Evolutionary conservation across 2,329 filamentous ascomycete genomes (phyloP).

Genomic region (Pyrenophora graminea): DNA sequence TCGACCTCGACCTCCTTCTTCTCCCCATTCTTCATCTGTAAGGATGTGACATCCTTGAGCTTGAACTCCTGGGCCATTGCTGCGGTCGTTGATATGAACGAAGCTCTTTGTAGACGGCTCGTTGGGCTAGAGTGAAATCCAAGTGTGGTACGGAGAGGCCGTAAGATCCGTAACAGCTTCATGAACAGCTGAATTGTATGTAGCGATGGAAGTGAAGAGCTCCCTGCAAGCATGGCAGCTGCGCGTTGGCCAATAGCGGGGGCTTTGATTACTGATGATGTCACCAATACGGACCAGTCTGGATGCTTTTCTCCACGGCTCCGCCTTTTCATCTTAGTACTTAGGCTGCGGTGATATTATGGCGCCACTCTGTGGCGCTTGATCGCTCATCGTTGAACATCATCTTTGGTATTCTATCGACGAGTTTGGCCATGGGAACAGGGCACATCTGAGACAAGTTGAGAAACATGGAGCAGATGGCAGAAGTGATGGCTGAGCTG

Average conservation of each 20-base stretch:
- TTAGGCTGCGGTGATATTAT: too few relatives aligned
- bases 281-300: slow-evolving; percentile 12
- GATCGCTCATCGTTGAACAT: too few relatives aligned
- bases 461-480: too few relatives aligned
- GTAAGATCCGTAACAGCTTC: slow-evolving; percentile 32
- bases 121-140: slow-evolving; percentile 21
- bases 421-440: too few relatives aligned
- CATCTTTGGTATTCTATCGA: too few relatives aligned
- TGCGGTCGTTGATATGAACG: slow-evolving; percentile 35
- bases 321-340: too few relatives aligned
- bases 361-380: neutral
- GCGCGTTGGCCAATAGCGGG: slow-evolving; percentile 15
- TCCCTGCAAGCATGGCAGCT: slow-evolving; percentile 9
- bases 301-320: too few relatives aligned
- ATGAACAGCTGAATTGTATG: slow-evolving; percentile 23
- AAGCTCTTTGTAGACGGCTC: slow-evolving; percentile 21
- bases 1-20: slow-evolving; percentile 92
- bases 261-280: slow-evolving; percentile 18
- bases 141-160: slow-evolving; percentile 29
- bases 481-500: too few relatives aligned
- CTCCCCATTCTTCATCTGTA: slow-evolving; percentile 76
- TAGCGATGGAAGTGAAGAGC: neutral
- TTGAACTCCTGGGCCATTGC: slow-evolving; percentile 56
- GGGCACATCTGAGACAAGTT: too few relatives aligned
- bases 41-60: slow-evolving; percentile 75